These are phyloP conservation scores for Sideroxylon spinosum DNA, from an alignment of 179 eudicot genomes.

Conservation along the genomic window DNA sequence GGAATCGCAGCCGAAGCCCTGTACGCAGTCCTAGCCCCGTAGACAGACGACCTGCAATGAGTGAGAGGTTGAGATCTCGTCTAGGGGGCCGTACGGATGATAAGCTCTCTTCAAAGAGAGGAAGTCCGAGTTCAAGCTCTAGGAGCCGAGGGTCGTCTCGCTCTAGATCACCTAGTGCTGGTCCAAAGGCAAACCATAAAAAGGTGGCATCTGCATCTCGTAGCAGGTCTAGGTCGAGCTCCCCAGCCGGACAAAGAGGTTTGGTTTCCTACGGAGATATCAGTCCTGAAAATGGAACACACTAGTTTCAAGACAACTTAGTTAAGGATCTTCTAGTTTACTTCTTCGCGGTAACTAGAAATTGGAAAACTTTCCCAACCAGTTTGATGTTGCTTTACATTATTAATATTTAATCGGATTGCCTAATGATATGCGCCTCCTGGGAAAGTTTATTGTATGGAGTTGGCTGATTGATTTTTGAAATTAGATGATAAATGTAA, in stretches of 20 bases:
- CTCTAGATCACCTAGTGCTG: conserved; percentile 54
- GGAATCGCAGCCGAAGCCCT: conserved; percentile 59
- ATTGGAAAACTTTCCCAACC: background rate
- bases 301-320: conserved; percentile 21
- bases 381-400: conserved; percentile 7
- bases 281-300: conserved; percentile 56
- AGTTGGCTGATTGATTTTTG: background rate
- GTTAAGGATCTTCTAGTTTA: background rate
- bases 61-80: conserved; percentile 74
- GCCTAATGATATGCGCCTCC: background rate
- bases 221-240: conserved; percentile 57
- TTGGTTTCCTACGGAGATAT: conserved; percentile 81
- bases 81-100: conserved; percentile 55
- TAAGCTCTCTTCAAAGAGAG: conserved; percentile 35
- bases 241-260: conserved; percentile 63
- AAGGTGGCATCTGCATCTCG: conserved; percentile 40
- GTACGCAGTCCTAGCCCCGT: conserved; percentile 58
- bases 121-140: conserved; percentile 49
- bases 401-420: background rate
- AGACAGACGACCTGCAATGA: conserved; percentile 51
- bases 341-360: background rate
- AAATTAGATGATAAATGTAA: too few relatives aligned
- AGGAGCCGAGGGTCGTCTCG: conserved; percentile 43
- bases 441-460: background rate
- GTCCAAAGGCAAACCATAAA: conserved; percentile 22